Conservation (phyloP, 352 stramenopile genomes). For the Phytophthora foliorum region DNA sequence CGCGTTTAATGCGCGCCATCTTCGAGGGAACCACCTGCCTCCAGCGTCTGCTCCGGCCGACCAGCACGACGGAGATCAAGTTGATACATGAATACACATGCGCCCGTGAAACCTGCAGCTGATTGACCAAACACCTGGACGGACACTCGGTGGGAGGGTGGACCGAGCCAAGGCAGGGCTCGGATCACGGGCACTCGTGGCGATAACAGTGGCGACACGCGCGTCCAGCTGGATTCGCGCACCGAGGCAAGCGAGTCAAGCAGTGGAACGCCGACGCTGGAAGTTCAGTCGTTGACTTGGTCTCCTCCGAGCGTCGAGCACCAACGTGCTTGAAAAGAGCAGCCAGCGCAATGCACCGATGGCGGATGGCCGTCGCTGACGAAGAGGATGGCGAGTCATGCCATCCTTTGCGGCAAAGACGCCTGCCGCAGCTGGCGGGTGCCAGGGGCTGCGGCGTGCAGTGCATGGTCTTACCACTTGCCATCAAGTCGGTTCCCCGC, state of each 20-base stretch:
- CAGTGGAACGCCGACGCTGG: constrained; percentile 9
- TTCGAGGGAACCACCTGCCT: constrained; percentile 17
- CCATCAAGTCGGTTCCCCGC: constrained; percentile 7
- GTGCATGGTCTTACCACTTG: neutral
- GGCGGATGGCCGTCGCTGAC: constrained; percentile 11
- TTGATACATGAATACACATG: neutral
- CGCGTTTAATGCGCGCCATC: constrained; percentile 24
- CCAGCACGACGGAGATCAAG: constrained; percentile 19
- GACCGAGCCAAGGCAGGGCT: constrained; percentile 21
- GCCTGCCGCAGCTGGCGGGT: constrained; percentile 19
- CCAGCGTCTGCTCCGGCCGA: constrained; percentile 24
- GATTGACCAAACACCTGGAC: neutral
- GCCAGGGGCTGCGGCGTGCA: no score
- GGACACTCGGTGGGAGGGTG: constrained; percentile 5
- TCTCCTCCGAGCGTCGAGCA: neutral
- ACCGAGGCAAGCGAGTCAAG: constrained; percentile 13
- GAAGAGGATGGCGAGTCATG: constrained; percentile 9
- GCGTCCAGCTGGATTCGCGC: constrained; percentile 18
- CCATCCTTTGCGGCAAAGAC: constrained; percentile 10
- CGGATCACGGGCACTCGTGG: neutral
- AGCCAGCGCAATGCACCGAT: neutral
- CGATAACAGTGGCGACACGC: neutral
- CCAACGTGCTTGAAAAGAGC: constrained; percentile 6
- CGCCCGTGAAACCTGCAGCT: neutral
- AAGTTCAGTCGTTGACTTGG: neutral